A percentile compares a stretch with the other conserved stretches of the same genome.
Evolutionary conservation across 495 filamentous ascomycete genomes (phyloP).

Genomic region (Aspergillus nanangensis): DNA sequence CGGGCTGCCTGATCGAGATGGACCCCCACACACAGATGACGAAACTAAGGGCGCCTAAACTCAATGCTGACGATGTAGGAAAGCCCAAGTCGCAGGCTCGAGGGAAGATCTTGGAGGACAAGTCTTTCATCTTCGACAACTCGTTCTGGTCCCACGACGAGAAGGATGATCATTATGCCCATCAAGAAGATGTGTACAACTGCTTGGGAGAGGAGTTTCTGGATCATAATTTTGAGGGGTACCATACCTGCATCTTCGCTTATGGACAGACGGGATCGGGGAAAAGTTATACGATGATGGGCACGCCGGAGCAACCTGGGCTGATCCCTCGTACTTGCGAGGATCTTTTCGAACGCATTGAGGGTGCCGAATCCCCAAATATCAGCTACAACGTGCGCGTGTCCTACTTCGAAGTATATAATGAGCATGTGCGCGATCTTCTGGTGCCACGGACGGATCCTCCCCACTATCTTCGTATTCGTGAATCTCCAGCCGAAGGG

Average conservation of each 20-base stretch:
- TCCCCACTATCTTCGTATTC: slow-evolving; percentile 93
- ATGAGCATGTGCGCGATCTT: slow-evolving; percentile 96
- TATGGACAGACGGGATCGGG: slow-evolving; percentile 98
- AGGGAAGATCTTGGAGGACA: slow-evolving; percentile 74
- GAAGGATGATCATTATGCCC: slow-evolving; percentile 69
- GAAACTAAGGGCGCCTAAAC: slow-evolving; percentile 59
- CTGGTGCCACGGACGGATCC: slow-evolving; percentile 71
- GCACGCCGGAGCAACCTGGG: slow-evolving; percentile 77
- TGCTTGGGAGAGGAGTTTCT: slow-evolving; percentile 93
- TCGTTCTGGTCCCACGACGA: slow-evolving; percentile 92
- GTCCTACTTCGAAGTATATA: slow-evolving; percentile 99
- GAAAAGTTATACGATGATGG: slow-evolving; percentile 99
- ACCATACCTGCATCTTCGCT: slow-evolving; percentile 98
- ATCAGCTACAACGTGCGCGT: slow-evolving; percentile 95
- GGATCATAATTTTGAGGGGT: slow-evolving; percentile 99
- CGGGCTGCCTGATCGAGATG: slow-evolving; percentile 86
- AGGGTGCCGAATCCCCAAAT: slow-evolving; percentile 74
- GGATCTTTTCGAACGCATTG: slow-evolving; percentile 93
- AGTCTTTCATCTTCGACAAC: slow-evolving; percentile 92
- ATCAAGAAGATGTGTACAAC: slow-evolving; percentile 93
- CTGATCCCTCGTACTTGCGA: slow-evolving; percentile 96
- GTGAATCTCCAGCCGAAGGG: slow-evolving; percentile 90
- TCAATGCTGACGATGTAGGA: slow-evolving; percentile 56
- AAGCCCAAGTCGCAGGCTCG: slow-evolving; percentile 65
- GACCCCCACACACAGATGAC: slow-evolving; percentile 79